Evolutionary conservation across 257 asterid genomes (phyloP), one percentile per base, ranked within the genome.

Genomic region (Coffea eugenioides): DNA sequence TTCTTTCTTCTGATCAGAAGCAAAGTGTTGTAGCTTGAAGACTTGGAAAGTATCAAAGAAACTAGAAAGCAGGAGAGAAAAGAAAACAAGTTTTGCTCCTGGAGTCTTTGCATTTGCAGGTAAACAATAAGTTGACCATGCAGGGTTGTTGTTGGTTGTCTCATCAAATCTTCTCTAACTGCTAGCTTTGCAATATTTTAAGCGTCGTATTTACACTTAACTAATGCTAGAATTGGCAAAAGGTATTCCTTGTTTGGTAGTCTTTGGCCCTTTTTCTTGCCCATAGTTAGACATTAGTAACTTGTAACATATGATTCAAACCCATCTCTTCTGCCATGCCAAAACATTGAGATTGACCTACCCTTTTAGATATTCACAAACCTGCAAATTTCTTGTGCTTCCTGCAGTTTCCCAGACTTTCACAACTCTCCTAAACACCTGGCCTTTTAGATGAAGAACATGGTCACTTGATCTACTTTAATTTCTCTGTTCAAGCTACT

Each of bases 61-160:
- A 76, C 77, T 62, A 81, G 85, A 78, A 80, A 84, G 68, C 46
- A 72, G 69, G 73, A 74, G 75, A 66, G 73, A 36, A 41, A 67
- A 66, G 73, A 36, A 41, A 67, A 46, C 36, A 45, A 74, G 64
- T 20, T 67, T 69, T 77, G 81, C 79, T 83, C 83, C 78, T 77
- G 71, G 67, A 69, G n/a, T 59, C 75, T 83, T 83, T 91, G 91
- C 93, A 87, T 83, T 39, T 91, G 91, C 93, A 86, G 97, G 97
- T 91, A 81, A 92, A 86, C 97, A 79, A 87, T 84, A 88, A 82
- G 78, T 85, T 91, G 96, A 92, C 96, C 92, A 90, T 88, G 90
- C 86, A 86, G 72, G 79, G 75, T 81, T 74, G 81, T 79, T 83
- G 82, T 82, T 87, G 81, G 82, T 82, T 74, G 83, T 64, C 45